Evolutionary conservation across 495 filamentous ascomycete species (phyloP), one percentile per base, ranked within the genome.

Genomic region (Talaromyces stipitatus): DNA sequence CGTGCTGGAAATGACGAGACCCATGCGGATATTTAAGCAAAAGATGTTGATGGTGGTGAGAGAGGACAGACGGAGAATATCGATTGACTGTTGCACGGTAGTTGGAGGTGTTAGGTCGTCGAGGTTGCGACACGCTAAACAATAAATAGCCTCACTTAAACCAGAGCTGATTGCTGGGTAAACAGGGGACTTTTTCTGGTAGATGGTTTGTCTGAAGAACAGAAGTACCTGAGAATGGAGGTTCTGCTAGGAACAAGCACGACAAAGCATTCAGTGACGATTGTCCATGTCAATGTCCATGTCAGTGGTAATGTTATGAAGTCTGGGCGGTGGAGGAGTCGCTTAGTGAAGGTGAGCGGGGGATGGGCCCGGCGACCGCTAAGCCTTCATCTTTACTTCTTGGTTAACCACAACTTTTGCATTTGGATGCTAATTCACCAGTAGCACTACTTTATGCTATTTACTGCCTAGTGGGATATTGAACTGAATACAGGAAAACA

Each of bases 301-400:
- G 36, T 18, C 36, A 18, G n/a, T n/a, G n/a, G n/a, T n/a, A n/a
- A n/a, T 50, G 6, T 50, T 27, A 18, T 32, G 46, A 23, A 50
- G 51, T 54, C 51, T 22, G 51, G 51, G 51, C 51, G 51, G 51
- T 38, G 51, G 51, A 36, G 51, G 51, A 75, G 72, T 72, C 66
- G 68, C 36, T 41, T 41, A 41, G 18, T 41, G 63, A 69, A 61
- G 63, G 62, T 66, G 66, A 69, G 66, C 63, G 68, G 68, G 68
- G 61, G 67, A 61, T 47, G 50, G 59, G 43, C 50, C 16, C 46
- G 46, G 24, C 46, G 46, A 50, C 23, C 23, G 46, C 18, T 24
- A 23, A 50, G 29, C 29, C 12, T 12, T 12, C 29, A 32, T 5
- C 29, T 12, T 32, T 2, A 20, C 43, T 10, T 14, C 43, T 23